Base-by-base conservation (phyloP, 1,284 basidiomycete species). In the Cutaneotrichosporon sp. region DNA sequence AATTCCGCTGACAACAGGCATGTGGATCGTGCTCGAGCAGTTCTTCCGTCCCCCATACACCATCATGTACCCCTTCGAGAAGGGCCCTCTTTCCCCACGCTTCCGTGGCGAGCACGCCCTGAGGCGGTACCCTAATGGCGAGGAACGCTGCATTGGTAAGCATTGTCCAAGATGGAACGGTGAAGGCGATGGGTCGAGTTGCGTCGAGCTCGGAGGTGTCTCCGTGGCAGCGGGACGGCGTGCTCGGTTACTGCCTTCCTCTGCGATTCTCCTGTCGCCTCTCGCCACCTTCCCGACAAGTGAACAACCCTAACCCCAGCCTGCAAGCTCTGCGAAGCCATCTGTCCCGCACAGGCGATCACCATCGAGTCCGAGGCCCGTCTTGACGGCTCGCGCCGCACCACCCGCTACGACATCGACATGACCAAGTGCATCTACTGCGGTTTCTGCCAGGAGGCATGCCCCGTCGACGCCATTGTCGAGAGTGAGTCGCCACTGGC, bases 91-190 rank as follows among this genome's bases (percentile, higher is more conserved):
- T 52, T 96, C 90, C 35, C 93, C 96, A 38, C 89, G 96, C 60
- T 99, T 99, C 82, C 86, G 96, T 72, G 96, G 96, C 54, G 96
- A 99, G 77, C 96, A 99, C 76, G 96, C 96, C n/a, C 79, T 99
- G 61, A 84, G 96, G 56, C 81, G 96, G 69, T 99, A 99, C 77
- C 92, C 96, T 17, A 94, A 88, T 60, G 96, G 96, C 33, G 96
- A 99, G 79, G 96, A 99, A 76, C 84, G 96, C 50, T 99, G 96
- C 78, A 99, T 99, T 61, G 92, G 92, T 92, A 64, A 64, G 81
- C n/a, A n/a, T 75, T 2, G 2, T 4, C n/a, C n/a, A n/a, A n/a
- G n/a, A n/a, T n/a, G n/a, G n/a, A n/a, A n/a, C n/a, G n/a, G n/a
- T n/a, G n/a, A n/a, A n/a, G n/a, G n/a, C n/a, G n/a, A n/a, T n/a